These are phyloP conservation scores for Macrolepiota fuliginosa DNA, from an alignment of 768 basidiomycete genomes.

Conservation along the genomic window DNA sequence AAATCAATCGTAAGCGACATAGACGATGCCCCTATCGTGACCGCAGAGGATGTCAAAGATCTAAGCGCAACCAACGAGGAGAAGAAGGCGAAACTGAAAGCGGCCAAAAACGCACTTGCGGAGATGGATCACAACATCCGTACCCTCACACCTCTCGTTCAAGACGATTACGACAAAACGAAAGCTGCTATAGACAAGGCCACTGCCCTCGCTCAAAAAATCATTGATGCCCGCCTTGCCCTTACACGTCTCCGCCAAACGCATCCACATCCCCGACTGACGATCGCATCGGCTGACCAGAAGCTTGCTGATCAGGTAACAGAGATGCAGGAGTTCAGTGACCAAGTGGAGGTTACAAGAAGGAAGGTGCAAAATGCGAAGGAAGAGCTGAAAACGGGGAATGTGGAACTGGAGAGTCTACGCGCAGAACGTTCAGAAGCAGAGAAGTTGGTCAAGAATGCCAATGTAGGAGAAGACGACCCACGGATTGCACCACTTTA, in stretches of 20 bases:
- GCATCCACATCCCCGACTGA: slow-evolving; percentile 78
- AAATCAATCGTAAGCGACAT: slow-evolving; percentile 83
- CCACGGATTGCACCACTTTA: slow-evolving; percentile 61
- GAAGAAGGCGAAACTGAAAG: slow-evolving; percentile 69
- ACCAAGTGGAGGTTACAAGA: slow-evolving; percentile 56
- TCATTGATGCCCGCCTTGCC: slow-evolving; percentile 79
- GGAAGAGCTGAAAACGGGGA: slow-evolving; percentile 56
- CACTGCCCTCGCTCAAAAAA: slow-evolving; percentile 63
- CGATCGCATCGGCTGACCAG: slow-evolving; percentile 69
- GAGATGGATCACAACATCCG: slow-evolving; percentile 63
- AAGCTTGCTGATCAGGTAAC: slow-evolving; percentile 73
- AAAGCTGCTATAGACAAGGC: slow-evolving; percentile 53
- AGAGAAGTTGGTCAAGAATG: slow-evolving; percentile 63
- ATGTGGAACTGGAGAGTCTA: slow-evolving; percentile 54
- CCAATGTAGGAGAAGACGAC: slow-evolving; percentile 62
- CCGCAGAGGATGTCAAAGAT: slow-evolving; percentile 74
- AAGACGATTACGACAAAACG: slow-evolving; percentile 63
- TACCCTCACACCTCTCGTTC: slow-evolving; percentile 63
- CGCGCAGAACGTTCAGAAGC: slow-evolving; percentile 63
- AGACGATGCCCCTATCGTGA: slow-evolving; percentile 78
- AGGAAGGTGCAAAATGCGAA: slow-evolving; percentile 51
- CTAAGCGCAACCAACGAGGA: slow-evolving; percentile 57
- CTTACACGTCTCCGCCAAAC: slow-evolving; percentile 79
- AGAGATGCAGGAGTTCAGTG: slow-evolving; percentile 76
- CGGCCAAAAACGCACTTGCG: slow-evolving; percentile 58